Evolutionary conservation across 805 yeast genomes (phyloP).

Genomic region (Tetrapisispora namnaoensis): DNA sequence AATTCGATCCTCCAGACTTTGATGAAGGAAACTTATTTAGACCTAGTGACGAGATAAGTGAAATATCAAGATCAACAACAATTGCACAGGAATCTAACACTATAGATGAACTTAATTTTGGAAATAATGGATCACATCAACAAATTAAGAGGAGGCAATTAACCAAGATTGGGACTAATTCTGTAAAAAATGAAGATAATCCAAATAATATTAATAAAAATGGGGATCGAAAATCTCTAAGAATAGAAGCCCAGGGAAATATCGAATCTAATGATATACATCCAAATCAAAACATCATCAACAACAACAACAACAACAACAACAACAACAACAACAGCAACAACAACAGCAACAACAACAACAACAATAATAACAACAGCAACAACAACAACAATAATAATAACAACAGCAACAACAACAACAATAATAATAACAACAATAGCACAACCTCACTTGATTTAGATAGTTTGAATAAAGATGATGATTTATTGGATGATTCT

Average conservation of each 20-base stretch:
- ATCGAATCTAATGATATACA: not conserved
- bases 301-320: not conserved
- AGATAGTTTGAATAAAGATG: slow-evolving; percentile 9
- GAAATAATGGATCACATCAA: not conserved
- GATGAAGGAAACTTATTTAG: slow-evolving; percentile 35
- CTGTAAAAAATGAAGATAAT: not conserved
- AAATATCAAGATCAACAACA: slow-evolving; percentile 23
- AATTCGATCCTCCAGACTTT: slow-evolving; percentile 37
- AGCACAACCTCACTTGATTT: not conserved
- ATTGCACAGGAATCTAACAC: slow-evolving; percentile 7
- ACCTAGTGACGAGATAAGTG: slow-evolving; percentile 28
- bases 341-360: not conserved
- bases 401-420: not conserved
- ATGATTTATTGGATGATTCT: slow-evolving; percentile 43
- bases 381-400: not conserved
- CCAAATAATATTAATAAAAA: not conserved
- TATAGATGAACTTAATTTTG: not conserved
- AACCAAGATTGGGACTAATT: slow-evolving; percentile 6
- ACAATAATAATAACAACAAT: not conserved
- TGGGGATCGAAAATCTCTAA: not conserved
- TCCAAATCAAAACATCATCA: not conserved
- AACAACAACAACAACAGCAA: not conserved
- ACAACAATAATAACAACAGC: no score
- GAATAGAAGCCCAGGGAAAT: not conserved
- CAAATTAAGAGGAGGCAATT: slow-evolving; percentile 20